These are phyloP conservation scores for Trichosporon asahii DNA, from an alignment of 1,284 basidiomycete species.

Conservation along the genomic window DNA sequence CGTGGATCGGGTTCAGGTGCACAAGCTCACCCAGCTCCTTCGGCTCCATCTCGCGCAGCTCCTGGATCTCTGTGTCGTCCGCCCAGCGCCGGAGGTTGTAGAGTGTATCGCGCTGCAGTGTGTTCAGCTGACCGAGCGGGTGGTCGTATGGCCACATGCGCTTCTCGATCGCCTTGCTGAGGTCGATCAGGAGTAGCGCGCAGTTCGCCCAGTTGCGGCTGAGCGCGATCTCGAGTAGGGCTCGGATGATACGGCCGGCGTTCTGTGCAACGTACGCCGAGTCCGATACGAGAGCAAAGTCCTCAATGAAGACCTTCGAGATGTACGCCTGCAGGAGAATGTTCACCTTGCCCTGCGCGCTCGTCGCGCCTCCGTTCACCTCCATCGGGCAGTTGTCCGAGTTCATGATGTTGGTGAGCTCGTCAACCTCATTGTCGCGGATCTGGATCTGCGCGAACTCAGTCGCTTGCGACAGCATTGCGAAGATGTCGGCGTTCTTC, in stretches of 20 bases:
- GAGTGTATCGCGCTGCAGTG: constrained; percentile 72
- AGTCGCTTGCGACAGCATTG: constrained; percentile 81
- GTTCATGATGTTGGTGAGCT: constrained; percentile 69
- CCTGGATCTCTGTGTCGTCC: constrained; percentile 74
- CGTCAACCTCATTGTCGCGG: constrained; percentile 82
- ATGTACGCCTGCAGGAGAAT: constrained; percentile 91
- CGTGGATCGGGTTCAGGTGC: constrained; percentile 83
- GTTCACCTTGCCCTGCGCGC: constrained; percentile 88
- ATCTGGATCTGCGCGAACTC: constrained; percentile 97
- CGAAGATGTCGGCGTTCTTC: constrained; percentile 87
- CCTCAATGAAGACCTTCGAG: constrained; percentile 74
- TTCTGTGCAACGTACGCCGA: constrained; percentile 89
- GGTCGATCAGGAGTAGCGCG: constrained; percentile 74
- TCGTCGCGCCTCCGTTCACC: constrained; percentile 71
- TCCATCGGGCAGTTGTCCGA: constrained; percentile 66
- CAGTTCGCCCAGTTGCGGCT: constrained; percentile 86
- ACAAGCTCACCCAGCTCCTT: constrained; percentile 76
- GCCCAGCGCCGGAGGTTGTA: constrained; percentile 77
- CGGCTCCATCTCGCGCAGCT: constrained; percentile 72
- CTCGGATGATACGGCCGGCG: constrained; percentile 87
- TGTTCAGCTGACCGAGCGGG: constrained; percentile 73
- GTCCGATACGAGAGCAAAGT: constrained; percentile 96
- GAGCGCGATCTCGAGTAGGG: constrained; percentile 89
- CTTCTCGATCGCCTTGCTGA: constrained; percentile 91
- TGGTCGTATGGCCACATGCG: constrained; percentile 96